Base-by-base conservation (phyloP, 805 yeast genomes). In the Debaryomyces hansenii region DNA sequence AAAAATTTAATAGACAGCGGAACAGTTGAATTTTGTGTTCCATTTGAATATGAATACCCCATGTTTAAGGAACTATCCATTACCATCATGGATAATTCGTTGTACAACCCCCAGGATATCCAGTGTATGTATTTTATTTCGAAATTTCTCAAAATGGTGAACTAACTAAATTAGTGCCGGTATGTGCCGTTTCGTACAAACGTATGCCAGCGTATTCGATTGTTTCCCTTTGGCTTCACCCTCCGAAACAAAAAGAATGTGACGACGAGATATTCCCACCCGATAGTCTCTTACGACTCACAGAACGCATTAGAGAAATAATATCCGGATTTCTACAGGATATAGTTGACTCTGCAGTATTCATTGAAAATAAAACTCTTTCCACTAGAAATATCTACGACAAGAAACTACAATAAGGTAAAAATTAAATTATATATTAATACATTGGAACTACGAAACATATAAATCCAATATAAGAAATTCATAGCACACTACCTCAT, bases 191-290 rank as follows among this genome's bases (percentile, higher is more conserved):
- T 9, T 40, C 38, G 18, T 42, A 47, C 3, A 57, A 53, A 24
- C 40, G 34, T 9, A 44, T 40, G 16, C 4, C 42, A 4, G 39
- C 44, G 9, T 54, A 54, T 32, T 47, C 54, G 12, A 44, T 51
- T 5, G 29, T 53, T 10, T 56, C 62, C 4, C 14, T 56, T n/a
- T 54, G 58, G 56, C 21, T 56, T 1, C 48, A 56, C 27, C 54
- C 55, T 1, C 45, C 44, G 4, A 14, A 18, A 18, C 28, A 21
- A 16, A 41, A 20, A 11, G 28, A 16, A 5, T 15, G 20, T 12
- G 40, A 40, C n/a, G 42, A 31, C 1, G 37, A 44, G 20, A 39
- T 33, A 11, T 37, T 38, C 20, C 31, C 24, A 11, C 27, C 42
- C n/a, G 36, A 41, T 14, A 42, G 41, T 31, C 20, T 44, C 5